Conservation (phyloP, 306 rosid species). For the Ziziphus jujuba region DNA sequence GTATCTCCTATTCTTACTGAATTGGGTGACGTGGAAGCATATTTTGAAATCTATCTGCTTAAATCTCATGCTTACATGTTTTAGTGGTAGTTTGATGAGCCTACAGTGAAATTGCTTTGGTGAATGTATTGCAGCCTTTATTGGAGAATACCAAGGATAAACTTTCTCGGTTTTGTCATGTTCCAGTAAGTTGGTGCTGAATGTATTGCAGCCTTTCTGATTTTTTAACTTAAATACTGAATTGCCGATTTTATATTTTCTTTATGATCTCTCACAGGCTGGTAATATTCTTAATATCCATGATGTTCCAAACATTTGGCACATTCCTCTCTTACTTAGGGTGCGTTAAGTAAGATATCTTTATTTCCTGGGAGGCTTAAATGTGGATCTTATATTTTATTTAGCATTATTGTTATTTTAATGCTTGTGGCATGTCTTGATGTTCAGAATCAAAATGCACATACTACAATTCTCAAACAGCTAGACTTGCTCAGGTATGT, state of each 20-base stretch:
- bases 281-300: constrained; percentile 89
- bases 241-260: constrained; percentile 29
- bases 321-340: constrained; percentile 87
- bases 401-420: constrained; percentile 23
- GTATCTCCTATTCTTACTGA: too few species aligned
- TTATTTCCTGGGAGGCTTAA: constrained; percentile 26
- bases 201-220: constrained; percentile 23
- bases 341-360: constrained; percentile 45
- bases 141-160: constrained; percentile 81
- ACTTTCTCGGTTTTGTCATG: constrained; percentile 96
- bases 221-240: constrained; percentile 27
- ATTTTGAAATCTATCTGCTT: constrained; percentile 12
- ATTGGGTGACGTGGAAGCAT: background rate
- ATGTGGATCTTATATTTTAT: constrained; percentile 18
- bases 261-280: constrained; percentile 39
- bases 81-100: constrained; percentile 17
- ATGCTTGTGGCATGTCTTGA: constrained; percentile 16
- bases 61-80: constrained; percentile 13
- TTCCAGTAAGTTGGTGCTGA: constrained; percentile 74
- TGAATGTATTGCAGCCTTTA: constrained; percentile 66
- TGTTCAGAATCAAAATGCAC: constrained; percentile 90
- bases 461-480: constrained; percentile 79
- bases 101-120: background rate
- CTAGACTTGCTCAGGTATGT: constrained; percentile 68
- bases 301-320: constrained; percentile 99